Base-by-base conservation (phyloP, 2,329 filamentous ascomycete species). In the Aureobasidium namibiae region DNA sequence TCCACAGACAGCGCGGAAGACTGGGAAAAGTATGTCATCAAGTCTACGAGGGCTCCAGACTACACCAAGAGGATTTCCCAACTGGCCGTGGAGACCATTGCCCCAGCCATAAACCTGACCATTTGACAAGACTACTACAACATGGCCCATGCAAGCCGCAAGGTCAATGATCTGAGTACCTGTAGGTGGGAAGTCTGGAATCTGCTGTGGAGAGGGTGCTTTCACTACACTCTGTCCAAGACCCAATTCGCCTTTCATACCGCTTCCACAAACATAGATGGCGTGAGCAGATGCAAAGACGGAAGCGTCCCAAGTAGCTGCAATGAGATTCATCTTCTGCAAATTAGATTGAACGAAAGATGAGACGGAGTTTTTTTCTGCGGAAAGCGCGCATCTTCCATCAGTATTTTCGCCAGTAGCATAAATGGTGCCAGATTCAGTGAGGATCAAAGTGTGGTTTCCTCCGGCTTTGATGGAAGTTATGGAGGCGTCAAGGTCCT, bases 21-120 rank as follows among this genome's bases (percentile, higher is more conserved):
- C 86, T n/a, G 73, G 75, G 70, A 95, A 95, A 4, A 73, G 69
- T 21, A 81, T 66, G 1, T 82, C 70, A 2, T 75, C 73, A 23
- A 95, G 79, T 71, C 78, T 85, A 10, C 81, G 76, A 5, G 90
- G 90, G 16, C 67, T 68, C 73, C 81, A 79, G 2, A 86, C 69
- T 29, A 85, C 64, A 6, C 74, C 76, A 29, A 75, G 74, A 0
- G 80, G 80, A 42, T 76, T 72, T 0, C 91, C 92, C 1, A 95
- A 75, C 70, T 99, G 92, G 0, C 89, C 89, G 69, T 96, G 94
- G 24, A 90, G 82, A 14, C 88, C 87, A 66, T 85, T 89, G 0
- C 94, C 94, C 92, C 92, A 97, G 2, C 90, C 92, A 69, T 88
- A 95, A 1, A 86, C 85, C 16, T 88, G 80, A 0, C 92, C 92